phyloP scores from a whole-genome alignment of 177 flowering plant genomes.

The Telopea speciosissima region DNA sequence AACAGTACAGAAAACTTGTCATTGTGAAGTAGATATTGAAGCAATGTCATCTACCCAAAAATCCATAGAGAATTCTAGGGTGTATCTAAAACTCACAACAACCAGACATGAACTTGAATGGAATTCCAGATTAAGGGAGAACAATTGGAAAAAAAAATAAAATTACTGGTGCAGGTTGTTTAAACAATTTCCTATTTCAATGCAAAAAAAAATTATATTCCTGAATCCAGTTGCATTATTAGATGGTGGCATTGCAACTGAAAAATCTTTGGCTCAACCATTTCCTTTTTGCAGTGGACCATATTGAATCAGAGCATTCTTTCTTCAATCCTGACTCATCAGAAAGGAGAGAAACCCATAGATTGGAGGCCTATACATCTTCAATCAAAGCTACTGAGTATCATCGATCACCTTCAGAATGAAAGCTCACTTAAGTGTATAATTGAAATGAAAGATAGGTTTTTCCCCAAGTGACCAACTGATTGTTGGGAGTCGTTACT shows the following conservation, averaged over 20 bases:
- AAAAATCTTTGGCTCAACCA: conserved; percentile 1
- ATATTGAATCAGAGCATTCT: neutral
- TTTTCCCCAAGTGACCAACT: neutral
- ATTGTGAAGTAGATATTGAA: too few species aligned
- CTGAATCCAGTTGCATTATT: neutral
- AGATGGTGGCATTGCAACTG: neutral
- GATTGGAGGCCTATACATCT: neutral
- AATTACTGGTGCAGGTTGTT: neutral
- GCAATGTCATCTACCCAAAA: neutral
- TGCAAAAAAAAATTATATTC: neutral
- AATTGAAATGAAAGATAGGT: neutral
- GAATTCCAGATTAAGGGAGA: neutral
- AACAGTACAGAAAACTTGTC: too few species aligned
- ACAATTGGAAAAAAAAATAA: neutral
- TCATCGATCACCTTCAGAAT: neutral
- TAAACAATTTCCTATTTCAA: neutral
- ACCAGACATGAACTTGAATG: neutral
- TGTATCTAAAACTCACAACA: neutral
- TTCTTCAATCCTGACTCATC: neutral
- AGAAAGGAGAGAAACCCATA: neutral
- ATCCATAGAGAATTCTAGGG: neutral
- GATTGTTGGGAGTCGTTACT: conserved; percentile 6
- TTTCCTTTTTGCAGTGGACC: neutral
- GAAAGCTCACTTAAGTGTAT: neutral
- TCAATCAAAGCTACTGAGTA: neutral